Evolutionary conservation across 1,284 basidiomycete genomes (phyloP), one percentile per base, ranked within the genome.

Genomic region (Stygiomarasmius scandens): DNA sequence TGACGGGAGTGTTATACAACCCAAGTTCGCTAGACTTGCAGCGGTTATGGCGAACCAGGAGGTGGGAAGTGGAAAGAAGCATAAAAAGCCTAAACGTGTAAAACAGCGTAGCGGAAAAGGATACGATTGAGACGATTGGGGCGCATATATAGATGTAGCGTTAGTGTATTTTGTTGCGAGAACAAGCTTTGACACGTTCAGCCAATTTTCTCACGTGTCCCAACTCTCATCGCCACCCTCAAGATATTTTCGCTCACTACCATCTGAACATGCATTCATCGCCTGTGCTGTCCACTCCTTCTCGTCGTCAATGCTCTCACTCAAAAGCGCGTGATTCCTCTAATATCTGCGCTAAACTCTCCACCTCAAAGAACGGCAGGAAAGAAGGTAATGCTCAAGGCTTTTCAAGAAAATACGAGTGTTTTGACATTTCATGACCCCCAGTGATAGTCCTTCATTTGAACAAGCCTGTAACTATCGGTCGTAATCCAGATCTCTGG

Each of bases 91-190:
- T 75, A 87, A 93, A 80, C 78, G 88, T 56, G 84, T 83, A 56
- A 98, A 98, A 75, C 89, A 94, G 73, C 78, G 95, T 63, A 94
- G 92, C 67, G 95, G 95, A 24, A 89, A 85, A 67, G 95, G 95
- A 27, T 97, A 97, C 66, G 95, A 96, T 67, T 85, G 48, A 68
- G 69, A 45, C n/a, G 50, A 29, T 51, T 56, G 54, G 56, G n/a
- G n/a, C n/a, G 29, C 12, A 32, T 32, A 12, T 32, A 12, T 32
- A 32, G 29, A 32, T 32, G 29, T 32, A 32, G 47, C 36, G 25
- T 14, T 49, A 46, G 38, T 41, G n/a, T 19, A 41, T 41, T n/a
- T 5, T 4, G 5, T 6, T 41, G n/a, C 38, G 38, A 41, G 16
- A 16, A 41, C n/a, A 16, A 9, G n/a, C 38, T 9, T 19, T 41